Percentiles rank a stretch among this genome's conserved stretches.
phyloP scores from a whole-genome alignment of 2,329 filamentous ascomycete genomes.

The Didymella lethalis region DNA sequence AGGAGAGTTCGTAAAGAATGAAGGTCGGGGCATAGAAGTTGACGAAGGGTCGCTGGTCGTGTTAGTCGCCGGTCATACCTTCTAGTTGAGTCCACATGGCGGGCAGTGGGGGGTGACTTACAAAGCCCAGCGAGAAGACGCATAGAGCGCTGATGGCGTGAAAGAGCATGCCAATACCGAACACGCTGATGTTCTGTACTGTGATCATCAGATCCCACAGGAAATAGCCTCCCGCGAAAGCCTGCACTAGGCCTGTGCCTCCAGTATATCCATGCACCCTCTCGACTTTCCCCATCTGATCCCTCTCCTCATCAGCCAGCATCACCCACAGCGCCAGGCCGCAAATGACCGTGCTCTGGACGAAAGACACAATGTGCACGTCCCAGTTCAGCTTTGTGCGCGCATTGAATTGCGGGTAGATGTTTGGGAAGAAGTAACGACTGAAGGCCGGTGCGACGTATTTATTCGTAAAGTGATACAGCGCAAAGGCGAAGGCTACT shows the following conservation, averaged over 20 bases:
- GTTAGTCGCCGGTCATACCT: not conserved
- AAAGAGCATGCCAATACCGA: slow-evolving; percentile 77
- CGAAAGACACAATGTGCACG: slow-evolving; percentile 83
- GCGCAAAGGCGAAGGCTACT: slow-evolving; percentile 68
- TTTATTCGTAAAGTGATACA: slow-evolving; percentile 74
- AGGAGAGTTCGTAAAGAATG: slow-evolving; percentile 87
- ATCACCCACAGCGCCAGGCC: slow-evolving; percentile 77
- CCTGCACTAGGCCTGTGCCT: slow-evolving; percentile 74
- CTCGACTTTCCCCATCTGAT: slow-evolving; percentile 70
- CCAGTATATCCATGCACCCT: slow-evolving; percentile 82
- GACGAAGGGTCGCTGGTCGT: slow-evolving; percentile 76
- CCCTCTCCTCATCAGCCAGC: slow-evolving; percentile 70
- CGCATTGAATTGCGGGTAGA: slow-evolving; percentile 68
- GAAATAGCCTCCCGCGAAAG: slow-evolving; percentile 81
- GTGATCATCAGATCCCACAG: slow-evolving; percentile 82
- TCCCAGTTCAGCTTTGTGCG: slow-evolving; percentile 81
- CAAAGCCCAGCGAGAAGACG: slow-evolving; percentile 81
- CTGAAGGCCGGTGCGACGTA: slow-evolving; percentile 74
- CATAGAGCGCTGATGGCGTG: slow-evolving; percentile 77
- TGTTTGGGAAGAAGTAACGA: slow-evolving; percentile 65
- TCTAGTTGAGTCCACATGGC: not conserved
- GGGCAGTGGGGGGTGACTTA: slow-evolving; percentile 56
- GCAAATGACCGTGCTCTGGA: slow-evolving; percentile 78
- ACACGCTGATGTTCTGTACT: slow-evolving; percentile 71
- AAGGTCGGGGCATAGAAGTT: slow-evolving; percentile 84